Percentiles rank a stretch among this genome's conserved stretches.
Evolutionary conservation across 139 green algal species (phyloP).

Genomic region (Micromonas commoda): DNA sequence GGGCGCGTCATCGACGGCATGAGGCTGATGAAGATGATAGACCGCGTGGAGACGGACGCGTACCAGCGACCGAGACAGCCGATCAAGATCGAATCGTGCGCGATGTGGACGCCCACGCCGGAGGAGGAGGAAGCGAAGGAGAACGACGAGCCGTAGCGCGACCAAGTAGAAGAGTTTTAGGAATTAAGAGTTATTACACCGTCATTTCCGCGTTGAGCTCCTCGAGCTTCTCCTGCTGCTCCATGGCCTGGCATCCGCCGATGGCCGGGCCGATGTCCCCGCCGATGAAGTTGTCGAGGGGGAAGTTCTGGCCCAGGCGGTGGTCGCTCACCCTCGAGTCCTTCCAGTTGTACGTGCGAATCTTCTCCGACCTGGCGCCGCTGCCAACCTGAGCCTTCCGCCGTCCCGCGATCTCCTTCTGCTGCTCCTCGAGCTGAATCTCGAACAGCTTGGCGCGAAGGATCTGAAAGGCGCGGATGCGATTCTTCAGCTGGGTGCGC

Average conservation of each 20-base stretch:
- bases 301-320: conserved; percentile 90
- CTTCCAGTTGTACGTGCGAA: conserved; percentile 98
- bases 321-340: conserved; percentile 90
- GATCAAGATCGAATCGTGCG: conserved; percentile 68
- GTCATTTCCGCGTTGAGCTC: conserved; percentile 52
- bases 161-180: no score
- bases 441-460: conserved; percentile 81
- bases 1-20: conserved; percentile 71
- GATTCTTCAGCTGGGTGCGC: conserved; percentile 91
- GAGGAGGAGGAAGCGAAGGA: background rate
- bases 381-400: conserved; percentile 80
- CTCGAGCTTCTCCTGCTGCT: conserved; percentile 76
- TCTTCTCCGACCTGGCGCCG: conserved; percentile 88
- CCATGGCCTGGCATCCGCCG: conserved; percentile 65
- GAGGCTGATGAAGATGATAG: conserved; percentile 81
- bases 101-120: background rate
- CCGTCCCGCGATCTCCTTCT: conserved; percentile 46
- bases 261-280: conserved; percentile 78
- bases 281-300: conserved; percentile 69
- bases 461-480: conserved; percentile 75
- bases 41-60: conserved; percentile 76
- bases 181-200: background rate
- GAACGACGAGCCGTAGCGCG: background rate
- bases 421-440: conserved; percentile 66
- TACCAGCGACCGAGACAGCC: conserved; percentile 78